Evolutionary conservation across 371 early-diverging fungal species (phyloP), one percentile per base, ranked within the genome.

Genomic region (Phascolomyces articulosus): DNA sequence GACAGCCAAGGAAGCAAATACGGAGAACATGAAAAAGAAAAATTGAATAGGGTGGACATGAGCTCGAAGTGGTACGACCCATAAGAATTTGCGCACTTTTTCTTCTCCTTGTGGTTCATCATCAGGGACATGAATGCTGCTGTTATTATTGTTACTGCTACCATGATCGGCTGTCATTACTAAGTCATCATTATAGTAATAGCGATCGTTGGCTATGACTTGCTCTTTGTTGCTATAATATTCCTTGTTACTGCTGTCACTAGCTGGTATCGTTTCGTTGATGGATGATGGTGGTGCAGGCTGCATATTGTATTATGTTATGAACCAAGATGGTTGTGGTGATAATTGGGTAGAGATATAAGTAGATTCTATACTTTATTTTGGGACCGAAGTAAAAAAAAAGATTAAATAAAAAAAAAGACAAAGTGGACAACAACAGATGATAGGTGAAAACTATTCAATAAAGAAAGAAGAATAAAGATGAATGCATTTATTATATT

Each of bases 41-140:
- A 80, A 73, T 53, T 71, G 73, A 11, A 80, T 18, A 15, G 77
- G 75, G 40, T 78, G 77, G 8, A 69, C 69, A 58, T 78, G 69
- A 6, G 41, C 34, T 4, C 68, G 62, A 9, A 80, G 54, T 31
- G 77, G 80, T 38, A 80, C 65, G 31, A 74, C 28, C 78, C 81
- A 80, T 54, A 80, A 49, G 31, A 80, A 76, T 57, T 74, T 72
- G 40, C 77, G 77, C 16, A 41, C 21, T 47, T 59, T 27, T 11
- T 8, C 6, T 9, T 58, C 65, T 13, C 49, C 55, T 23, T 60
- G 49, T 10, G 6, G 9, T n/a, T 16, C 4, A 29, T 31, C 56
- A 6, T 31, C 31, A 23, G 4, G 9, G 8, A 20, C 34, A 1
- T 18, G 24, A 16, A 8, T 26, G 41, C 59, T 58, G 40, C 16